These are phyloP conservation scores for Calonectria pteridis DNA, from an alignment of 2,329 filamentous ascomycete genomes.

Conservation along the genomic window DNA sequence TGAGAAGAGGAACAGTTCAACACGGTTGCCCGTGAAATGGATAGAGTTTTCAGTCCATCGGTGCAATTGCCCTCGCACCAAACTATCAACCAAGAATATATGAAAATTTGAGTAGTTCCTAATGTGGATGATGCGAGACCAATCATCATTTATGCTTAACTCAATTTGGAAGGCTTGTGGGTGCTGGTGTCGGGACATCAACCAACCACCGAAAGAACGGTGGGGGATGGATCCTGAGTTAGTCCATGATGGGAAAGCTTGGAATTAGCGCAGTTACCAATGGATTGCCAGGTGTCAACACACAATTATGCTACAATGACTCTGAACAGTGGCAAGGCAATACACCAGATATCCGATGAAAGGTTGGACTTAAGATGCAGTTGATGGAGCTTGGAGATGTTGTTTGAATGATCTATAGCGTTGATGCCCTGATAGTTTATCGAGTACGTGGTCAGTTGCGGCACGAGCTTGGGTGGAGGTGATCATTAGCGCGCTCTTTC, in stretches of 20 bases:
- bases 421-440: neutral
- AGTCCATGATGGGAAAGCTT: neutral
- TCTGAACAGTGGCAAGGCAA: neutral
- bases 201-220: neutral
- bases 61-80: too few species aligned
- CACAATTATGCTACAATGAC: neutral
- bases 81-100: too few species aligned
- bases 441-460: neutral
- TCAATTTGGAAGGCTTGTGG: neutral
- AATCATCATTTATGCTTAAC: neutral
- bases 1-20: too few species aligned
- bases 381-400: neutral
- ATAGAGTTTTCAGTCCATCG: too few species aligned
- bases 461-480: neutral
- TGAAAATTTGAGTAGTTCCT: neutral
- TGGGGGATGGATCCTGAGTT: neutral
- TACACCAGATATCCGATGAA: neutral
- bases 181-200: neutral
- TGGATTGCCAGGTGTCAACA: neutral
- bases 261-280: neutral
- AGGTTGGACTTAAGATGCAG: neutral
- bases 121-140: neutral
- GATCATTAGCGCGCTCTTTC: neutral
- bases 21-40: too few species aligned
- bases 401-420: neutral